A percentile compares a stretch with the other conserved stretches of the same genome.
Evolutionary conservation across 345 rosid genomes (phyloP).

Genomic region (Turnera subulata): DNA sequence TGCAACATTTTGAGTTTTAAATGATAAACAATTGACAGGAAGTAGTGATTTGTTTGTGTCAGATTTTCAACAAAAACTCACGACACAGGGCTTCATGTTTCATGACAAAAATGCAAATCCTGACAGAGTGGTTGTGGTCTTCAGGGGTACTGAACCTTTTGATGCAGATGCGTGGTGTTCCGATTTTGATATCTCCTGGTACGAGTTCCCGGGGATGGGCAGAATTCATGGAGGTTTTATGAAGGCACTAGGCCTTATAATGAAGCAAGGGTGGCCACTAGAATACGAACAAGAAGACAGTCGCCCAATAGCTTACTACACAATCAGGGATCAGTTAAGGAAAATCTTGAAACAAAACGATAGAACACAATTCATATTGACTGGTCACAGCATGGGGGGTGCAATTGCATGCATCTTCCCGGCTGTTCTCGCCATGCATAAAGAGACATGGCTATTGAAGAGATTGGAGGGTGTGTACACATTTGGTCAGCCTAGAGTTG

Average conservation of each 20-base stretch:
- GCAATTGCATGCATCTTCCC: conserved; percentile 53
- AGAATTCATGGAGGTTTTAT: conserved; percentile 59
- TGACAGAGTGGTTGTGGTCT: conserved; percentile 34
- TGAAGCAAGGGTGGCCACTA: conserved; percentile 41
- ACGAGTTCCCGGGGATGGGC: conserved; percentile 29
- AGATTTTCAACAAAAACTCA: conserved; percentile 24
- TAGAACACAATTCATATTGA: conserved; percentile 44
- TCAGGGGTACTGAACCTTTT: conserved; percentile 46
- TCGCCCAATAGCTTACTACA: conserved; percentile 50
- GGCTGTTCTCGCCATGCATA: conserved; percentile 46
- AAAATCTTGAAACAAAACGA: conserved; percentile 19
- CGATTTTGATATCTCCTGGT: conserved; percentile 45
- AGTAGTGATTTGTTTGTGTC: conserved; percentile 1
- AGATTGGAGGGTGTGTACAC: conserved; percentile 62
- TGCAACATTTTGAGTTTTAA: too few species aligned
- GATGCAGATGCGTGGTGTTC: conserved; percentile 47
- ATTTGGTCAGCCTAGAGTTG: conserved; percentile 76
- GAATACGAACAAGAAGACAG: conserved; percentile 8
- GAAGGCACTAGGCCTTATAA: conserved; percentile 55
- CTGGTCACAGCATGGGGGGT: conserved; percentile 72
- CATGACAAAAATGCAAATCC: conserved; percentile 20
- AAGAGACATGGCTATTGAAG: conserved; percentile 34
- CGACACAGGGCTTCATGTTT: conserved; percentile 35
- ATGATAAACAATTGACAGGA: too few species aligned
- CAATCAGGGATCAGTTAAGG: conserved; percentile 39